Evolutionary conservation across 2,329 filamentous ascomycete genomes (phyloP), one percentile per base, ranked within the genome.

Genomic region (Juglanconis sp.): DNA sequence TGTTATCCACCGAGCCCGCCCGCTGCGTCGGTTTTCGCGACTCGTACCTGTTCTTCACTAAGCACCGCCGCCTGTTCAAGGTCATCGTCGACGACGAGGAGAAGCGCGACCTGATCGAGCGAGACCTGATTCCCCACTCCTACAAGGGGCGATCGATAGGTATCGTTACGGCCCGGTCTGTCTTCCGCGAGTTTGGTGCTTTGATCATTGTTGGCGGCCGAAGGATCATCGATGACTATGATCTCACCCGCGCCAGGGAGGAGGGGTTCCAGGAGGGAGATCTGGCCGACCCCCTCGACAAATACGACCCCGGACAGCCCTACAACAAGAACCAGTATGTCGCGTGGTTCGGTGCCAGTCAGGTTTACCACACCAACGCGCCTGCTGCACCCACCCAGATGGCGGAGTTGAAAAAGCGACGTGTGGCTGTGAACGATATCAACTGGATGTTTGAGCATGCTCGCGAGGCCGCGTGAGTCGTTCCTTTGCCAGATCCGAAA

Each of bases 301-400:
- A 82, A 62, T 83, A 93, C 47, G 84, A 92, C 32, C 83, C 84
- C 8, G 90, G 89, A 44, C 89, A 96, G 71, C 82, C 87, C n/a
- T 99, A 99, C 81, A 97, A 99, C 80, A 92, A 94, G 77, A 99
- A 99, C 71, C 93, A 97, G 73, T 99, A 97, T 71, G 95, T 99
- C 34, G 95, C 95, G 34, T 99, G 95, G 95, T 93, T 96, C 72
- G 95, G 95, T 53, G 95, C 95, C 52, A 98, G 94, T 73, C 88
- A 91, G 44, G 95, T 99, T 31, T 99, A 99, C 72, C 92, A 98
- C 72, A 92, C 90, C 11, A 88, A 87, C 59, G 85, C 83, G 1
- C 91, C 92, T 1, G 87, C 88, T 30, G 86, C 91, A n/a, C 91
- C 92, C 2, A 79, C 88, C 60, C 87, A 86, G 36, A 81, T 79